Conservation (phyloP, 495 filamentous ascomycete genomes). For the Aspergillus baeticus region DNA sequence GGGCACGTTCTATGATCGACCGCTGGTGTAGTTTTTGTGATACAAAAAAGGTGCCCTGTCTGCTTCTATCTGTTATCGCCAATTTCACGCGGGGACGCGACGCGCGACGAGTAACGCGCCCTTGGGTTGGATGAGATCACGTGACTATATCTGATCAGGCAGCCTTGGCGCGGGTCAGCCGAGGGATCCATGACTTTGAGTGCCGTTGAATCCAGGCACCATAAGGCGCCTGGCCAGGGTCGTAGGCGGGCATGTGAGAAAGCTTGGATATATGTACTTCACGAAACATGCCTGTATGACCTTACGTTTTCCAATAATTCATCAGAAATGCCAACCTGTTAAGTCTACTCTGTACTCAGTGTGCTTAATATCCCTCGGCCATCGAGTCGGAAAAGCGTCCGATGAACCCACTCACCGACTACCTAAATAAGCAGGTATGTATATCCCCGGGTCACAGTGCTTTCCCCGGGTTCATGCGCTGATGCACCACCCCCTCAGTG, state of each 20-base stretch:
- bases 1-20: neutral
- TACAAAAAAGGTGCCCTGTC: neutral
- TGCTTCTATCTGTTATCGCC: neutral
- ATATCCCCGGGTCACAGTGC: conserved; percentile 15
- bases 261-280: no score
- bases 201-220: no score
- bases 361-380: no score
- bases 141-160: neutral
- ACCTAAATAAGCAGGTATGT: conserved; percentile 32
- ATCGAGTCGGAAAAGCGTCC: conserved; percentile 8
- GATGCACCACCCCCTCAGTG: conserved; percentile 10
- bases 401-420: conserved; percentile 33
- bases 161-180: no score
- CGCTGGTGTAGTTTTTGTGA: no score
- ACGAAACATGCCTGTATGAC: no score
- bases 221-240: no score
- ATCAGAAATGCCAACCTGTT: neutral
- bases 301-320: no score
- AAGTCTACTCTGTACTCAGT: neutral
- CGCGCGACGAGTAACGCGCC: conserved; percentile 20
- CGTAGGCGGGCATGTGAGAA: no score
- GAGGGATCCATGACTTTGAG: no score
- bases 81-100: neutral
- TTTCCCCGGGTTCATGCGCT: conserved; percentile 20
- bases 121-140: neutral